Conservation (phyloP, 805 yeast species). For the Myxozyma nipponensis region DNA sequence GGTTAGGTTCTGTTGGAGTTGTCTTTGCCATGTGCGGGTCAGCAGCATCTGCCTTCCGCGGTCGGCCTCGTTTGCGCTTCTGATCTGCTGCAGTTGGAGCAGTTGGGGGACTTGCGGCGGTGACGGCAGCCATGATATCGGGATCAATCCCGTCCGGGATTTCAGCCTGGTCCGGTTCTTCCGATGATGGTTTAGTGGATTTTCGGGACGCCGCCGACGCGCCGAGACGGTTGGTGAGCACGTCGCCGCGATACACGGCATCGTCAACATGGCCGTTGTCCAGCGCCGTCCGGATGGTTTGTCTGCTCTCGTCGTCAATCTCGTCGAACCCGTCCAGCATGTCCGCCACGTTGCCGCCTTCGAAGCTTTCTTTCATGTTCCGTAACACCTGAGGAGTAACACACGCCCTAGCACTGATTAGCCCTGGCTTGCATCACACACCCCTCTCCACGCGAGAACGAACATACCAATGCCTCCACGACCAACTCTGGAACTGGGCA, state of each 20-base stretch:
- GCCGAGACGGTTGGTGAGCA: slow-evolving; percentile 7
- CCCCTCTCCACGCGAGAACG: not conserved
- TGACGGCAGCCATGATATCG: no score
- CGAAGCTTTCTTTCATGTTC: slow-evolving; percentile 15
- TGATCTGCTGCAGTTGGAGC: no score
- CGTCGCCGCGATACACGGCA: slow-evolving; percentile 17
- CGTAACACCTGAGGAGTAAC: slow-evolving; percentile 25
- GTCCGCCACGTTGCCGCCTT: slow-evolving; percentile 2
- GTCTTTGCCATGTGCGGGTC: no score
- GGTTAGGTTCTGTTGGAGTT: no score
- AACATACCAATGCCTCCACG: slow-evolving; percentile 28
- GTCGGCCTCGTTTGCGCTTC: no score
- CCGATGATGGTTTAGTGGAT: not conserved
- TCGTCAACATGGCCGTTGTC: slow-evolving; percentile 27
- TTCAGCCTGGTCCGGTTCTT: not conserved
- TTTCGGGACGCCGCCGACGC: slow-evolving; percentile 10
- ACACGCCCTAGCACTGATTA: slow-evolving; percentile 13
- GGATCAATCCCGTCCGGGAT: no score
- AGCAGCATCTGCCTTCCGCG: no score
- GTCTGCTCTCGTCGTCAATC: slow-evolving; percentile 12
- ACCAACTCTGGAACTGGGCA: slow-evolving; percentile 21
- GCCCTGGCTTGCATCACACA: not conserved
- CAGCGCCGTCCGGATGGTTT: slow-evolving; percentile 13
- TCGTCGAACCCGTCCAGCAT: slow-evolving; percentile 25
- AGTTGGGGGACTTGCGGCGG: no score